A percentile compares a stretch with the other conserved stretches of the same genome.
These are phyloP conservation scores for Helicocarpus griseus DNA, from an alignment of 2,329 filamentous ascomycete genomes.

Conservation along the genomic window DNA sequence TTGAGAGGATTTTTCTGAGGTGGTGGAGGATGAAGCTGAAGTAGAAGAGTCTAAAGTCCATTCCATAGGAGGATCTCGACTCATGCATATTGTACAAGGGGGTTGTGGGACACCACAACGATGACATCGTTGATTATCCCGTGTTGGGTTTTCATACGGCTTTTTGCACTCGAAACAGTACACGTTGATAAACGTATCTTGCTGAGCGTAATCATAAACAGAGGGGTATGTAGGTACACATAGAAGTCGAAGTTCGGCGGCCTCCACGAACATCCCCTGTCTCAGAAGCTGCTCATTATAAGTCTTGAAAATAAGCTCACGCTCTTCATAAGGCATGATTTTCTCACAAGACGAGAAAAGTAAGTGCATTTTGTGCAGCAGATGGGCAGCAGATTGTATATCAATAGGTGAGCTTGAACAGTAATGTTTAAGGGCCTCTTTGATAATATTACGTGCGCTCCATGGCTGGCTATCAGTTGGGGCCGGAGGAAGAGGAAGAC, in stretches of 20 bases:
- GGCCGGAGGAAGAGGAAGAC: slow-evolving; percentile 22
- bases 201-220: slow-evolving; percentile 48
- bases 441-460: slow-evolving; percentile 29
- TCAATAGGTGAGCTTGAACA: slow-evolving; percentile 29
- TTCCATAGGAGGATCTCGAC: slow-evolving; percentile 30
- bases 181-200: slow-evolving; percentile 45
- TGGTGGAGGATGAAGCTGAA: slow-evolving; percentile 5
- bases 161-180: slow-evolving; percentile 49
- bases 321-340: slow-evolving; percentile 36
- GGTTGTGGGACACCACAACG: slow-evolving; percentile 36
- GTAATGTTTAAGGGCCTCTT: slow-evolving; percentile 32
- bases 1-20: slow-evolving; percentile 4
- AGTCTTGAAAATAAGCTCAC: slow-evolving; percentile 45
- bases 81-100: slow-evolving; percentile 34
- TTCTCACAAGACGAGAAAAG: slow-evolving; percentile 29
- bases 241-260: slow-evolving; percentile 47
- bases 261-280: slow-evolving; percentile 36
- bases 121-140: slow-evolving; percentile 42
- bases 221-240: slow-evolving; percentile 46
- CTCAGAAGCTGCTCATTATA: slow-evolving; percentile 48
- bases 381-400: slow-evolving; percentile 31
- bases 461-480: slow-evolving; percentile 27
- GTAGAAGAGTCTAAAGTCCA: slow-evolving; percentile 24
- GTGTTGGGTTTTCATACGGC: slow-evolving; percentile 42
- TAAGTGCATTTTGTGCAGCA: slow-evolving; percentile 31